A percentile compares a stretch with the other conserved stretches of the same genome.
Conservation (phyloP, 345 rosid species). For the Ceriops tagal region DNA sequence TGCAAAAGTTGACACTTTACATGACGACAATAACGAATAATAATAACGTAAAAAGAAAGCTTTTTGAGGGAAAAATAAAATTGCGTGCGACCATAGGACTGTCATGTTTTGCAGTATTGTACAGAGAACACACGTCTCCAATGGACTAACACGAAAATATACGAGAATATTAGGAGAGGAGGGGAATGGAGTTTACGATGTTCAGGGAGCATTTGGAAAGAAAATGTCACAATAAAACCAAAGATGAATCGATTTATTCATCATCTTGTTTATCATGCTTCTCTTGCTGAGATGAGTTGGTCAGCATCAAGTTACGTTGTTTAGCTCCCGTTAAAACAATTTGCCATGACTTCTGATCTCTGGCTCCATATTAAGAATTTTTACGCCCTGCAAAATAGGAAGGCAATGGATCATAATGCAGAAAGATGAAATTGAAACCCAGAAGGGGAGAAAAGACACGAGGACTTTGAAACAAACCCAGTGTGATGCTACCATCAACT, state of each 20-base stretch:
- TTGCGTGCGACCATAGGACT: too few relatives aligned
- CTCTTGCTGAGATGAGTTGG: background rate
- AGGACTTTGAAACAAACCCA: slow-evolving; percentile 8
- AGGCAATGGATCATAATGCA: too few relatives aligned
- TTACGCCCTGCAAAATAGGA: background rate
- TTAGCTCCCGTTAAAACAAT: background rate
- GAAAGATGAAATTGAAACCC: background rate
- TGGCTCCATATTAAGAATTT: background rate
- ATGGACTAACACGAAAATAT: too few relatives aligned
- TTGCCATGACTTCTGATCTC: background rate
- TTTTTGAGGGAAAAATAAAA: too few relatives aligned
- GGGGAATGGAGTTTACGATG: too few relatives aligned
- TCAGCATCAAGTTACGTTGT: background rate
- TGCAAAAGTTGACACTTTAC: too few relatives aligned
- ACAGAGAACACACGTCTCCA: too few relatives aligned
- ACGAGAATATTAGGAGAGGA: too few relatives aligned
- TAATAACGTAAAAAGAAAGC: too few relatives aligned
- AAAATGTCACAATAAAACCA: background rate
- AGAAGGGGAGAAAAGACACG: background rate
- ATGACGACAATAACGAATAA: too few relatives aligned
- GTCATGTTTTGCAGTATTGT: too few relatives aligned
- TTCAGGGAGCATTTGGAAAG: background rate
- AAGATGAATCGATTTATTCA: background rate
- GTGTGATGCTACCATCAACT: slow-evolving; percentile 33
- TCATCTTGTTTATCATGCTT: background rate